Conservation (phyloP, 805 yeast species). For the Pichia insulana region DNA sequence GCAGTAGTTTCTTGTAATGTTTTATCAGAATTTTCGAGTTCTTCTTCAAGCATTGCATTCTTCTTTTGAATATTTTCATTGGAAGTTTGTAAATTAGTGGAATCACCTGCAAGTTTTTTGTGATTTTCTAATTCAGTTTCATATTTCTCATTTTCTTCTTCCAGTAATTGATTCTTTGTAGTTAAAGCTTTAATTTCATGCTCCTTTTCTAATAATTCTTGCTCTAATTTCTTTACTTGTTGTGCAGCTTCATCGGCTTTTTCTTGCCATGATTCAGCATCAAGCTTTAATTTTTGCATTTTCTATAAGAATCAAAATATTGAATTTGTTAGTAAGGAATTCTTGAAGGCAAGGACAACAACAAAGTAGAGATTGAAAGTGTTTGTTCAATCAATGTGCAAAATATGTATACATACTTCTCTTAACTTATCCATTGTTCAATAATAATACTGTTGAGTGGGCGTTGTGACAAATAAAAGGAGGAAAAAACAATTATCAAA, state of each 20-base stretch:
- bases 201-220: constrained; percentile 85
- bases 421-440: constrained; percentile 38
- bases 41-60: constrained; percentile 81
- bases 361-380: too few species aligned
- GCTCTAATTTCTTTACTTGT: constrained; percentile 83
- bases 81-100: constrained; percentile 77
- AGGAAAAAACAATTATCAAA: too few species aligned
- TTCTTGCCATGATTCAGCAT: constrained; percentile 96
- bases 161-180: constrained; percentile 85
- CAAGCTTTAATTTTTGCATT: constrained; percentile 81
- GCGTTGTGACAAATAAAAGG: neutral
- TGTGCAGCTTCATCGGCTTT: constrained; percentile 81
- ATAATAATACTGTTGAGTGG: neutral
- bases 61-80: constrained; percentile 89
- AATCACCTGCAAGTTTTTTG: constrained; percentile 84
- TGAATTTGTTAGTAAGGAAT: neutral
- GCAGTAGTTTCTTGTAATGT: constrained; percentile 89
- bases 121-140: constrained; percentile 67
- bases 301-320: constrained; percentile 37
- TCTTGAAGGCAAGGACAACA: neutral
- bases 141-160: constrained; percentile 70
- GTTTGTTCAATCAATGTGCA: neutral
- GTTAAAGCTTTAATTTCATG: constrained; percentile 89
- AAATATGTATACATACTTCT: constrained; percentile 31
- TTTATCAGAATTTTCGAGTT: constrained; percentile 82